phyloP scores from a whole-genome alignment of 352 stramenopile genomes.

The Globisporangium paddicum region DNA sequence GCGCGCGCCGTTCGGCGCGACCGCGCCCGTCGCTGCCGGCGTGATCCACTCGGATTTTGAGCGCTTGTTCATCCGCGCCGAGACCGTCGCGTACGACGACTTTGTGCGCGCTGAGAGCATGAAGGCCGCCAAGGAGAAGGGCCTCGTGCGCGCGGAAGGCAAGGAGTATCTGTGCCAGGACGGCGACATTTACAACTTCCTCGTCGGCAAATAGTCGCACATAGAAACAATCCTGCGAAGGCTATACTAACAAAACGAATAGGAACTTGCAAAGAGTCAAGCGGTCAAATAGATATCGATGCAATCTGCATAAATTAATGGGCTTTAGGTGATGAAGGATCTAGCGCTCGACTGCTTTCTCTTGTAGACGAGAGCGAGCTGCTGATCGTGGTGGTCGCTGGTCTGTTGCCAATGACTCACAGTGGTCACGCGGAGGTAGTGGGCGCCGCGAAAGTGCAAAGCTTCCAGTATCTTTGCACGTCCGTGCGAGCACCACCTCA shows the following conservation, averaged over 20 bases:
- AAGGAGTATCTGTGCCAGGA: constrained; percentile 99
- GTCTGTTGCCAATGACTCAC: neutral
- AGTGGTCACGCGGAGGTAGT: constrained; percentile 15
- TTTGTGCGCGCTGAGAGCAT: constrained; percentile 92
- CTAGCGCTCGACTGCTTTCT: neutral
- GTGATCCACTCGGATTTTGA: constrained; percentile 90
- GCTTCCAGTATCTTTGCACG: constrained; percentile 8
- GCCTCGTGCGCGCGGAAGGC: constrained; percentile 93
- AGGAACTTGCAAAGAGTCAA: too few species aligned
- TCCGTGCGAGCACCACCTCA: constrained; percentile 6
- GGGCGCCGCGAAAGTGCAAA: constrained; percentile 5
- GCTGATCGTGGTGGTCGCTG: neutral
- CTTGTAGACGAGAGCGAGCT: neutral
- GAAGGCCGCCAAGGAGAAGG: constrained; percentile 92
- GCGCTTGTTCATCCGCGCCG: constrained; percentile 82
- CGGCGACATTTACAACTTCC: constrained; percentile 98
- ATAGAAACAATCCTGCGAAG: neutral
- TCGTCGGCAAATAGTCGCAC: constrained; percentile 53
- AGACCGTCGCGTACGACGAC: constrained; percentile 96
- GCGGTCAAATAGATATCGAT: neutral
- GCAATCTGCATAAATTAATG: neutral
- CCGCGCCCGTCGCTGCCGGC: constrained; percentile 57
- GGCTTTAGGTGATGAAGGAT: neutral
- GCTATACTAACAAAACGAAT: neutral
- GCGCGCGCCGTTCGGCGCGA: constrained; percentile 72